Percentiles rank a stretch among this genome's conserved stretches.
These are phyloP conservation scores for Ceratocystis eucalypticola DNA, from an alignment of 2,329 filamentous ascomycete species.

Conservation along the genomic window DNA sequence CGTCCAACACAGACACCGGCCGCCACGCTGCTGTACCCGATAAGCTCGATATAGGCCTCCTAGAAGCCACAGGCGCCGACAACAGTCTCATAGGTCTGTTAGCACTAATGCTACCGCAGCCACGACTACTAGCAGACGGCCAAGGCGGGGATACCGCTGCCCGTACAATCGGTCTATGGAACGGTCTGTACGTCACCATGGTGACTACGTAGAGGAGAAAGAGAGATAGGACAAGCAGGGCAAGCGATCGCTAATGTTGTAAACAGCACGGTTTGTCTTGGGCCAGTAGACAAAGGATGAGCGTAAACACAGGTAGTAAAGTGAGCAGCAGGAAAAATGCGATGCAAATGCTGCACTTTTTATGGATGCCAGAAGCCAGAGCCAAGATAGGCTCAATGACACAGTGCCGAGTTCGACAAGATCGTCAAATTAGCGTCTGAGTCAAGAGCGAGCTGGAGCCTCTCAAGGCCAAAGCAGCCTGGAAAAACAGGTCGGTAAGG, in stretches of 20 bases:
- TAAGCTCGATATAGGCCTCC: not conserved
- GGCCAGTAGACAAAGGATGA: not conserved
- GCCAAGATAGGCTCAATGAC: no score
- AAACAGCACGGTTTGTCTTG: not conserved
- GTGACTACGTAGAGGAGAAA: not conserved
- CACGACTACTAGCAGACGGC: not conserved
- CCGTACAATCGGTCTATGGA: not conserved
- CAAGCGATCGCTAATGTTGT: not conserved
- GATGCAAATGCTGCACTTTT: no score
- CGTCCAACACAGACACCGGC: conserved; percentile 49
- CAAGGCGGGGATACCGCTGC: not conserved
- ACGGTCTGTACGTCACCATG: not conserved
- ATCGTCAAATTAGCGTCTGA: no score
- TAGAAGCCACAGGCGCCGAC: not conserved
- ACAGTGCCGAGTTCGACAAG: no score
- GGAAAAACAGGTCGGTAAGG: no score
- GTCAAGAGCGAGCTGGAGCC: no score
- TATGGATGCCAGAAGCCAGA: no score
- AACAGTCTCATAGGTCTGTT: not conserved
- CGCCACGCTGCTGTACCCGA: conserved; percentile 39
- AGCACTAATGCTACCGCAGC: not conserved
- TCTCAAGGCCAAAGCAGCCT: no score
- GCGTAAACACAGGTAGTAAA: not conserved
- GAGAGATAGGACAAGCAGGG: not conserved
- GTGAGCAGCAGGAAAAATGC: no score